phyloP scores from a whole-genome alignment of 2,329 filamentous ascomycete genomes.

The Xylaria sp. region DNA sequence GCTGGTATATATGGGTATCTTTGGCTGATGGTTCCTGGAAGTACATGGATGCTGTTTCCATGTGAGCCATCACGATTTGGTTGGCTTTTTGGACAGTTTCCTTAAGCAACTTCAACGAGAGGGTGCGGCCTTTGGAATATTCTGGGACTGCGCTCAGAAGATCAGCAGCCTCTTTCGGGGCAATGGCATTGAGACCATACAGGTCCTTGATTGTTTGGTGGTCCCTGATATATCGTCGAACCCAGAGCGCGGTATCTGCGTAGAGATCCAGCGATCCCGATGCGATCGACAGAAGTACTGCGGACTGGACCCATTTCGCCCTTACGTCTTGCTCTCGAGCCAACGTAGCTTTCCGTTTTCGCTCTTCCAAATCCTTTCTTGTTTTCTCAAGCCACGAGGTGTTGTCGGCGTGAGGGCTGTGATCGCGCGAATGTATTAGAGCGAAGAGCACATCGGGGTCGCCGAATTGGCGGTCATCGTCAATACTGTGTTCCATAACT shows the following conservation, averaged over 20 bases:
- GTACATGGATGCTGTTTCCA: constrained; percentile 10
- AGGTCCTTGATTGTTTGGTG: constrained; percentile 3
- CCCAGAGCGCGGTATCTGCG: constrained; percentile 21
- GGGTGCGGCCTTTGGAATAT: neutral
- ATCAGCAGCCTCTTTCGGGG: constrained; percentile 8
- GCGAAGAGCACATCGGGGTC: constrained; percentile 5
- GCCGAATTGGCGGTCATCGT: neutral
- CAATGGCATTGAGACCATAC: neutral
- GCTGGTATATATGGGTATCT: neutral
- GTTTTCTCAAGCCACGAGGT: neutral
- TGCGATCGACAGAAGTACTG: constrained; percentile 16
- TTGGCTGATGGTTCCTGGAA: constrained; percentile 8
- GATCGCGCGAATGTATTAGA: neutral
- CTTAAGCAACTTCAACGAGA: neutral
- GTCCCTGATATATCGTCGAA: constrained; percentile 20
- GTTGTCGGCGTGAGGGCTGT: neutral
- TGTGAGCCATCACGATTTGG: constrained; percentile 12
- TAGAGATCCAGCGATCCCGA: constrained; percentile 20
- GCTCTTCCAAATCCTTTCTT: neutral
- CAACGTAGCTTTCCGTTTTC: constrained; percentile 2
- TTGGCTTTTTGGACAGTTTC: constrained; percentile 15
- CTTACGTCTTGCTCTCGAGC: neutral
- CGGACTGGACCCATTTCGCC: constrained; percentile 11
- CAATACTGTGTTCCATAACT: neutral
- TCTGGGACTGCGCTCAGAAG: constrained; percentile 16